These are phyloP conservation scores for Anethum foeniculum DNA, from an alignment of 140 eudicot genomes.

Conservation along the genomic window DNA sequence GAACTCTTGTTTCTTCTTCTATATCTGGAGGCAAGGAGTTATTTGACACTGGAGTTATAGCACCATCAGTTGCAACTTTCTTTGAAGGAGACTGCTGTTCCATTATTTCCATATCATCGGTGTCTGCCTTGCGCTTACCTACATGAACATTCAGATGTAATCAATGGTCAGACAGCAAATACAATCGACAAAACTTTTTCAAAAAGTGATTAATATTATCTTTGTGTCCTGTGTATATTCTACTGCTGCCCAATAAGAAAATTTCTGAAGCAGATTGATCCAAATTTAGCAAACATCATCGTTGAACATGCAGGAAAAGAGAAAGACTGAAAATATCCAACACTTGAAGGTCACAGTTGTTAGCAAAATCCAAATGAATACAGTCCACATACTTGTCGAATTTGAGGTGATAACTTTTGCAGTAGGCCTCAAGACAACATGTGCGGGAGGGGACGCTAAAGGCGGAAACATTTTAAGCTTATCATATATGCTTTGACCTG, in stretches of 20 bases:
- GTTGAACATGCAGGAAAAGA: background rate
- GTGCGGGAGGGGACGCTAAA: slow-evolving; percentile 40
- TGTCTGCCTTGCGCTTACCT: slow-evolving; percentile 46
- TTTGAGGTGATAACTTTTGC: slow-evolving; percentile 29
- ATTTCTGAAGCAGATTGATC: background rate
- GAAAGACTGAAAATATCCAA: background rate
- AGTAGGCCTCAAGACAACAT: slow-evolving; percentile 29
- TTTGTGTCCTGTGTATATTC: background rate
- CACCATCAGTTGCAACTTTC: slow-evolving; percentile 41
- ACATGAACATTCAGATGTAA: slow-evolving; percentile 9
- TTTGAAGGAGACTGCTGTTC: slow-evolving; percentile 46
- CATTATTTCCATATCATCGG: slow-evolving; percentile 36
- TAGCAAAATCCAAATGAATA: background rate
- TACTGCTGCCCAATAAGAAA: background rate
- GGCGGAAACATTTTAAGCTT: slow-evolving; percentile 52
- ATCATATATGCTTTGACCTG: slow-evolving; percentile 64
- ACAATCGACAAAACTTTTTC: background rate
- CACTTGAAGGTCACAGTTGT: background rate
- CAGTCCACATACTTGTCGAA: slow-evolving; percentile 28
- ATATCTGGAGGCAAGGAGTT: slow-evolving; percentile 16
- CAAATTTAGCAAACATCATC: background rate
- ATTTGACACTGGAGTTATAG: slow-evolving; percentile 22
- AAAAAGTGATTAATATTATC: background rate
- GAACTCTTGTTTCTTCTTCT: slow-evolving; percentile 13
- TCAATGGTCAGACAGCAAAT: slow-evolving; percentile 2